Conservation (phyloP, 371 early-diverging fungal species). For the Rhizoclosmatium hyalinum region DNA sequence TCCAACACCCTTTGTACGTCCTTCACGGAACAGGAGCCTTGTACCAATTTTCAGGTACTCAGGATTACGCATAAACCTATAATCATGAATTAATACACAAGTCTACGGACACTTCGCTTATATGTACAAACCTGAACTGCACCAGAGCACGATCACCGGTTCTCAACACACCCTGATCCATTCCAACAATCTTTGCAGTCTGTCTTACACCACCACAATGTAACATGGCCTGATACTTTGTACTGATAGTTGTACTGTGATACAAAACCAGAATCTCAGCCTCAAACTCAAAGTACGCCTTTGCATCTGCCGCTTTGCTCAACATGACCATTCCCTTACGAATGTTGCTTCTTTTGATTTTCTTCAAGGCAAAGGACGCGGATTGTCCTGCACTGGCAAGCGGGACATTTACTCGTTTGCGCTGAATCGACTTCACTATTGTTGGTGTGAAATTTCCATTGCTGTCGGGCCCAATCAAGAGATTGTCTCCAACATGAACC, state of each 20-base stretch:
- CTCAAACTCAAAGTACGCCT: conserved; percentile 81
- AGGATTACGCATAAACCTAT: conserved; percentile 78
- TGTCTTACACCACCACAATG: conserved; percentile 91
- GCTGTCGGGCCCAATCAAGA: conserved; percentile 88
- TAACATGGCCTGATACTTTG: conserved; percentile 92
- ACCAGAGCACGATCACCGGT: conserved; percentile 90
- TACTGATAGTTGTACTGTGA: conserved; percentile 88
- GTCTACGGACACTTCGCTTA: not conserved
- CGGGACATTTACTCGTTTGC: conserved; percentile 83
- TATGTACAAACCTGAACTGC: conserved; percentile 47
- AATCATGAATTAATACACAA: conserved; percentile 54
- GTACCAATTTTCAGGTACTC: conserved; percentile 81
- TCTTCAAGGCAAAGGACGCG: conserved; percentile 86
- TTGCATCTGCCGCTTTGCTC: conserved; percentile 56
- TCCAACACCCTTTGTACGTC: conserved; percentile 92
- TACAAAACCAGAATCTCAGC: conserved; percentile 90
- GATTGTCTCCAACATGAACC: conserved; percentile 79
- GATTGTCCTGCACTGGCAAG: conserved; percentile 83
- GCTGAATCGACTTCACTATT: conserved; percentile 84
- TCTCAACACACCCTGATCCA: conserved; percentile 75
- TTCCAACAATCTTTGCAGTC: conserved; percentile 82
- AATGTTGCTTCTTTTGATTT: conserved; percentile 75
- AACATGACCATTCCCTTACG: conserved; percentile 92
- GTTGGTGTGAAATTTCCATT: conserved; percentile 79
- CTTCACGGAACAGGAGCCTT: conserved; percentile 67